These are phyloP conservation scores for Tilletia caries DNA, from an alignment of 1,284 basidiomycete genomes.

Conservation along the genomic window DNA sequence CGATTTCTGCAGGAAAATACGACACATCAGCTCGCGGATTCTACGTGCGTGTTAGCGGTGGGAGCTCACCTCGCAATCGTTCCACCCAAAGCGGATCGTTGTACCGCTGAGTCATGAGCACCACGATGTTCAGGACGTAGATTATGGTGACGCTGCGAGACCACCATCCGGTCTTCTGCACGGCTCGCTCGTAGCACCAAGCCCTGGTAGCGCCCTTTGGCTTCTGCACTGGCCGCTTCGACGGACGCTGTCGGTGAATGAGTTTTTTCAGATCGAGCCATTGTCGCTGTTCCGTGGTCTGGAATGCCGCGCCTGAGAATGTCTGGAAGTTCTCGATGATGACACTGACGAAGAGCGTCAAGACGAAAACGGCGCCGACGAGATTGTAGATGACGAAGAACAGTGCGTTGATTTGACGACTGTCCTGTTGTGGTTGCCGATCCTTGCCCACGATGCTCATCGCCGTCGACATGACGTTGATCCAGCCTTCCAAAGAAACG, in stretches of 20 bases:
- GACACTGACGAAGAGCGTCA: slow-evolving; percentile 63
- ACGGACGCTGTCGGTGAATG: slow-evolving; percentile 80
- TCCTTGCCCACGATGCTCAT: slow-evolving; percentile 71
- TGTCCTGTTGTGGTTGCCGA: slow-evolving; percentile 42
- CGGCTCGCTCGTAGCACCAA: slow-evolving; percentile 90
- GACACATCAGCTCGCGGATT: no score
- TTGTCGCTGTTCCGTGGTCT: slow-evolving; percentile 81
- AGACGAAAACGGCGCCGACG: slow-evolving; percentile 77
- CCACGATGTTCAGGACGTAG: slow-evolving; percentile 78
- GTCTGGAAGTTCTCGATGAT: slow-evolving; percentile 90
- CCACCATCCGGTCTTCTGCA: slow-evolving; percentile 93
- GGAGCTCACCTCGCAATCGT: slow-evolving; percentile 4
- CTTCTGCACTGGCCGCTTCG: slow-evolving; percentile 68
- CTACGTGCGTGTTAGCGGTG: no score
- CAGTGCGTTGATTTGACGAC: slow-evolving; percentile 64
- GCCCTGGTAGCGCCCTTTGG: slow-evolving; percentile 64
- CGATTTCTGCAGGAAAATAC: slow-evolving; percentile 60
- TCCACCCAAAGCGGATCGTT: slow-evolving; percentile 63
- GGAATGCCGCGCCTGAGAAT: slow-evolving; percentile 70
- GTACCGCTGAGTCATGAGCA: slow-evolving; percentile 81
- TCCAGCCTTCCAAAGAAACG: slow-evolving; percentile 90
- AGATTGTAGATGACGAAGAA: slow-evolving; percentile 93
- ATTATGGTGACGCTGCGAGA: slow-evolving; percentile 74
- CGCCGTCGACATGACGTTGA: slow-evolving; percentile 79
- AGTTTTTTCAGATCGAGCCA: slow-evolving; percentile 92